Evolutionary conservation across 805 yeast species (phyloP), one percentile per base, ranked within the genome.

Genomic region (Vanderwaltozyma verrucispora): DNA sequence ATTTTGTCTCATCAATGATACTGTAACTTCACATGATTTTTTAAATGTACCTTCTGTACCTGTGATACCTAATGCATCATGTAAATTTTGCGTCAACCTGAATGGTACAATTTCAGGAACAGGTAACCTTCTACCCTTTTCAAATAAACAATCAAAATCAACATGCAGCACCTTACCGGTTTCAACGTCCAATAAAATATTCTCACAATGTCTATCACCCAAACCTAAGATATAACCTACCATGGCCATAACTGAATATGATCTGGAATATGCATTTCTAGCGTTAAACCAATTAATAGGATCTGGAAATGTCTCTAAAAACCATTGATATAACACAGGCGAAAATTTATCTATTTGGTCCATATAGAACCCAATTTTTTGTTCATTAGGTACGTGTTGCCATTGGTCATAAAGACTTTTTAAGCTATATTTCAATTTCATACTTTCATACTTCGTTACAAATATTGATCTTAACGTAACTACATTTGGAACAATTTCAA

Each of bases 201-300:
- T 92, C 53, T 92, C 99, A 48, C 95, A 82, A 55, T 92, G 99
- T 28, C 99, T 69, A 59, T 92, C 99, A 18, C 99, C 99, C 35
- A 92, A 68, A 8, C 98, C 98, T 20, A 92, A 67, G 32, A 92
- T 75, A 54, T 84, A 85, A 0, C 99, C 98, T 5, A 89, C 95
- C 67, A 92, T 86, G 0, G 96, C 87, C 98, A 94, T 92, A 0
- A 89, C 97, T 0, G 96, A 96, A 20, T 82, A 68, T 0, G 95
- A 77, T 38, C 94, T 67, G 0, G 84, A 77, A 54, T 73, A 94
- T 26, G 69, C 67, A 34, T 77, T 79, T 38, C 97, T 63, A 1
- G 89, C 83, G 30, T 70, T 69, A 43, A 85, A 82, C 98, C 98
- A 92, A 2, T 75, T 64, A 7, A 77, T 73, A 0, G 97, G 95